phyloP scores from a whole-genome alignment of 164 flowering plant species.

The Magnolia kwangsiensis region DNA sequence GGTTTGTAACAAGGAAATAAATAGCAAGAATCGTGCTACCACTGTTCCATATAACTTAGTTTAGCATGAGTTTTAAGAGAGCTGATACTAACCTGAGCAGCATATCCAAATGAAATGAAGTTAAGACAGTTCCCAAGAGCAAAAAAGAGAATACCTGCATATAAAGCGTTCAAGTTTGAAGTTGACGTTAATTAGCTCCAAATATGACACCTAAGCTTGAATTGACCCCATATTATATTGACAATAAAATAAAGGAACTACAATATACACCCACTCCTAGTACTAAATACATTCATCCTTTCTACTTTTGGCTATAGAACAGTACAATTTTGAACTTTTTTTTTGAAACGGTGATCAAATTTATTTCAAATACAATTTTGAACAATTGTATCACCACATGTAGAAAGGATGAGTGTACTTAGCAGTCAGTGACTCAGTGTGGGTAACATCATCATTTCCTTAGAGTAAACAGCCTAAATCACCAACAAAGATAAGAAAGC shows the following conservation, averaged over 20 bases:
- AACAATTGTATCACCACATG: neutral
- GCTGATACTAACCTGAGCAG: conserved; percentile 82
- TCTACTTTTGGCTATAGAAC: too few species aligned
- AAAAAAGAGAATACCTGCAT: conserved; percentile 79
- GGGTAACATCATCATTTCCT: neutral
- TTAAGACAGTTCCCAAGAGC: conserved; percentile 90
- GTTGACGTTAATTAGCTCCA: neutral
- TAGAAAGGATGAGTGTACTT: neutral
- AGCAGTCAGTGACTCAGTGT: neutral
- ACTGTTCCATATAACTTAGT: neutral
- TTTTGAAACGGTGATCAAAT: too few species aligned
- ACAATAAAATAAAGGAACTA: neutral
- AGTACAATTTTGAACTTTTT: too few species aligned
- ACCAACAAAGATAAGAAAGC: conserved; percentile 2
- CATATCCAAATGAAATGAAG: conserved; percentile 96
- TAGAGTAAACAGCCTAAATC: neutral
- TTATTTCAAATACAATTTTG: too few species aligned
- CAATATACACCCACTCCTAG: neutral
- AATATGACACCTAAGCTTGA: neutral
- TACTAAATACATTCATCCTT: neutral
- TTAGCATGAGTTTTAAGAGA: neutral
- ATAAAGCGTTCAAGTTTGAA: neutral
- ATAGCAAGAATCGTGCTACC: neutral
- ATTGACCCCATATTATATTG: neutral
- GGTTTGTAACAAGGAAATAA: neutral